Evolutionary conservation across 108 stramenopile genomes (phyloP).

Genomic region (Mediolabrus comicus): DNA sequence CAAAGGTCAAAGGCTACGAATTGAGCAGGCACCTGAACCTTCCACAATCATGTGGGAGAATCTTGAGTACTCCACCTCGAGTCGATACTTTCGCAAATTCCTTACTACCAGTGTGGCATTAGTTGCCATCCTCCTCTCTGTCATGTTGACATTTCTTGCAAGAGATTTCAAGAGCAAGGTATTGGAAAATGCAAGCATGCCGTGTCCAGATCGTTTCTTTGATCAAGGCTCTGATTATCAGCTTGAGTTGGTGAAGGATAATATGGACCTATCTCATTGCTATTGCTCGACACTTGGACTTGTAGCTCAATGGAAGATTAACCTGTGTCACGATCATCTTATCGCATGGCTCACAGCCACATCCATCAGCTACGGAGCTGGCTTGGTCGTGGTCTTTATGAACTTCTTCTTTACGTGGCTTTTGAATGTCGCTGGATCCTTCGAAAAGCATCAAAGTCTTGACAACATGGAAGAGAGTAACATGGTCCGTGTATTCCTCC

Average conservation of each 20-base stretch:
- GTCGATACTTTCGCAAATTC: conserved; percentile 44
- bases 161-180: conserved; percentile 51
- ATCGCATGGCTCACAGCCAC: conserved; percentile 15
- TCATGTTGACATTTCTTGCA: conserved; percentile 52
- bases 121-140: conserved; percentile 46
- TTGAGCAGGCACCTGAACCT: conserved; percentile 59
- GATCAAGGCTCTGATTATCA: conserved; percentile 24
- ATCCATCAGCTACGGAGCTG: conserved; percentile 47
- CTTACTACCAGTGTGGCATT: conserved; percentile 50
- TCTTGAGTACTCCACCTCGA: conserved; percentile 36
- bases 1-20: conserved; percentile 38
- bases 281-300: conserved; percentile 44
- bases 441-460: conserved; percentile 59
- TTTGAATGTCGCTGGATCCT: conserved; percentile 51
- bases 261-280: conserved; percentile 44
- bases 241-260: conserved; percentile 22
- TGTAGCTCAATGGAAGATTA: conserved; percentile 35
- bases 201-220: conserved; percentile 42
- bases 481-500: conserved; percentile 55
- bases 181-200: conserved; percentile 19
- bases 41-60: conserved; percentile 78
- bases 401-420: conserved; percentile 51
- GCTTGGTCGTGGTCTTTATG: conserved; percentile 48
- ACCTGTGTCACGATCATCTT: conserved; percentile 43
- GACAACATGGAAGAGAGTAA: conserved; percentile 55